Evolutionary conservation across 106 monocot genomes (phyloP), one percentile per base, ranked within the genome.

Genomic region (Chionographis japonica): DNA sequence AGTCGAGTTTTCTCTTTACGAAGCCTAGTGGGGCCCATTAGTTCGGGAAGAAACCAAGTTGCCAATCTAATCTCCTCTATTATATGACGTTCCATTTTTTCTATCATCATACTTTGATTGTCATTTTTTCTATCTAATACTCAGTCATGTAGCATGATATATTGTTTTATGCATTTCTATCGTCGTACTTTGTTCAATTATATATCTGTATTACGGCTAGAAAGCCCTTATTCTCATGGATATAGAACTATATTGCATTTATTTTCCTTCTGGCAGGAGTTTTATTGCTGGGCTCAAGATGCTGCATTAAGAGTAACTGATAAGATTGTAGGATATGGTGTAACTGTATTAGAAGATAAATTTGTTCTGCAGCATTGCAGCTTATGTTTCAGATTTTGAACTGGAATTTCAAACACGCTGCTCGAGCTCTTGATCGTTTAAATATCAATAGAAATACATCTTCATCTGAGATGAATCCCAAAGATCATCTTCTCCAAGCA

Each of bases 331-430:
- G 68, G 68, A 17, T 52, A 12, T 37, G 46, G 36, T 67, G 49
- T 76, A 58, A 73, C 73, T 78, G 1, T 66, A 62, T 19, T 80
- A 40, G 90, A 92, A 75, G 85, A 84, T 18, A 92, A 80, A 80
- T 88, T 77, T 98, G 87, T 75, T 80, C 90, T 72, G 80, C 80
- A 62, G 89, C 97, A 57, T 72, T 98, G 61, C 78, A 79, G 3
- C 80, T 98, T 16, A 98, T 98, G 97, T 80, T 82, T 68, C 86
- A 92, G 65, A 90, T 98, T 73, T 69, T 98, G 76, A 98, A 78
- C 79, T 98, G 97, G 97, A 82, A 87, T 75, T 98, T 98, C 78
- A 85, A 74, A 43, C 66, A 73, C 8, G 41, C 12, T 36, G 4
- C 38, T 59, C 39, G n/a, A 74, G 49, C 67, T 65, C 8, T 62